phyloP scores from a whole-genome alignment of 2,329 filamentous ascomycete species.

The Ophiocordyceps australis region DNA sequence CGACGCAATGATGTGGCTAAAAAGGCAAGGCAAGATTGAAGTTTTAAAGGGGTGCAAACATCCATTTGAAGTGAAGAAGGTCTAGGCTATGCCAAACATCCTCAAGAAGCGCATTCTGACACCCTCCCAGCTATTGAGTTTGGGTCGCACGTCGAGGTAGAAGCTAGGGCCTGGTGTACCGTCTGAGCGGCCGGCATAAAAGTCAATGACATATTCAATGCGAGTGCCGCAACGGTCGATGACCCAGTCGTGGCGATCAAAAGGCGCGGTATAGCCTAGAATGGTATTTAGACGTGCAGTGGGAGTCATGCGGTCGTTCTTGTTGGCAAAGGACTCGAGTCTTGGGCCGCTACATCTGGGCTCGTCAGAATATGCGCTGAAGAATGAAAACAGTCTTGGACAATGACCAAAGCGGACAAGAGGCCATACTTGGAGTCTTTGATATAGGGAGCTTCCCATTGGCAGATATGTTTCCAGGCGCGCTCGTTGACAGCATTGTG shows the following conservation, averaged over 20 bases:
- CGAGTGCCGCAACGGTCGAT: constrained; percentile 75
- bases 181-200: constrained; percentile 57
- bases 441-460: constrained; percentile 62
- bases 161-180: constrained; percentile 31
- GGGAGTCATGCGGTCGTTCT: constrained; percentile 53
- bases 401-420: no score
- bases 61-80: no score
- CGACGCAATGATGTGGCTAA: no score
- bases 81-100: constrained; percentile 28
- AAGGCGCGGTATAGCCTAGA: constrained; percentile 78
- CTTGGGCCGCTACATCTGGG: constrained; percentile 52
- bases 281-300: constrained; percentile 67
- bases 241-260: constrained; percentile 95
- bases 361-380: not conserved
- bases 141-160: constrained; percentile 50
- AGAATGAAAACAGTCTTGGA: not conserved
- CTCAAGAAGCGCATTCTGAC: constrained; percentile 44
- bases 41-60: no score
- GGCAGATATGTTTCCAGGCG: constrained; percentile 80
- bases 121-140: constrained; percentile 50
- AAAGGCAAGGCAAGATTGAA: no score
- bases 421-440: constrained; percentile 33
- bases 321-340: constrained; percentile 68
- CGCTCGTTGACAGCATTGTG: constrained; percentile 98
- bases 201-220: constrained; percentile 95